Conservation (phyloP, 139 green algal genomes). For the Chlamydomonas sp. region DNA sequence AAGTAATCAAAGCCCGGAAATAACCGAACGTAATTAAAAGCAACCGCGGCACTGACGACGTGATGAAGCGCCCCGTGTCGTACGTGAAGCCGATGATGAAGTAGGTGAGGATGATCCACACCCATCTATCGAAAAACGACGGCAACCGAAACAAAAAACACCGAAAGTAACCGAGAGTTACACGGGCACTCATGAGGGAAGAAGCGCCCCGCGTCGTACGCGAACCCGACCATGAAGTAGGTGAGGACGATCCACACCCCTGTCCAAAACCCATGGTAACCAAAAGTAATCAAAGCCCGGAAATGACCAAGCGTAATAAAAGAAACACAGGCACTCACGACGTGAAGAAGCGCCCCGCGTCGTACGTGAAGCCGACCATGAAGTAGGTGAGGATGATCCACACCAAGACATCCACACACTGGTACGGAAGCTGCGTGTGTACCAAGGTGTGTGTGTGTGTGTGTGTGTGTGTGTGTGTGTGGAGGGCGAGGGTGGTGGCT, state of each 20-base stretch:
- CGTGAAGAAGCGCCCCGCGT: constrained; percentile 36
- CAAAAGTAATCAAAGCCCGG: too few species aligned
- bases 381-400: constrained; percentile 34
- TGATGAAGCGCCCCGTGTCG: constrained; percentile 33
- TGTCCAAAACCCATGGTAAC: too few species aligned
- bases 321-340: not conserved
- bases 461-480: too few species aligned
- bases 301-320: too few species aligned
- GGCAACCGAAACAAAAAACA: too few species aligned
- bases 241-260: constrained; percentile 28
- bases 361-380: constrained; percentile 16
- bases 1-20: too few species aligned
- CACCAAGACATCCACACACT: constrained; percentile 4
- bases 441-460: too few species aligned
- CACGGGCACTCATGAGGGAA: too few species aligned
- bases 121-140: constrained; percentile 1
- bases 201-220: constrained; percentile 26
- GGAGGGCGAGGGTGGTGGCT: too few species aligned
- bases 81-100: constrained; percentile 22
- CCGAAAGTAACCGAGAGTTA: too few species aligned
- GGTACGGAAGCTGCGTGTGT: too few species aligned
- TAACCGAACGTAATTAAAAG: too few species aligned
- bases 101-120: constrained; percentile 31
- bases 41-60: not conserved
- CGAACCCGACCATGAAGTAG: constrained; percentile 30